These are phyloP conservation scores for Pythium aquatile DNA, from an alignment of 352 stramenopile species.

Conservation along the genomic window DNA sequence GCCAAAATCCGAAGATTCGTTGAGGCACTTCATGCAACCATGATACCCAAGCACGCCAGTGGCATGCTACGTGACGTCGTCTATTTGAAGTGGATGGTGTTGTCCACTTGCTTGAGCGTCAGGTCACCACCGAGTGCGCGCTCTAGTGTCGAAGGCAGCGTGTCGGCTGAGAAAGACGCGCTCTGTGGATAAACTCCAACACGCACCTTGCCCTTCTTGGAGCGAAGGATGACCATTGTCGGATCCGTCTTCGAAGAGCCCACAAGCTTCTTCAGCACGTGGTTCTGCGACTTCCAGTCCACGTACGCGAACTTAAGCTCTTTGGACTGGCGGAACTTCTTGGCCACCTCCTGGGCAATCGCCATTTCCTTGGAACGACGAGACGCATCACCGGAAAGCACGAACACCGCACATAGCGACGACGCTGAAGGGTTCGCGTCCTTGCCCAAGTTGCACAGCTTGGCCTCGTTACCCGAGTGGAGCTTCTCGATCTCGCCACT, in stretches of 20 bases:
- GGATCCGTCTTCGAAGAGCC: slow-evolving; percentile 28
- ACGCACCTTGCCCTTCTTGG: slow-evolving; percentile 63
- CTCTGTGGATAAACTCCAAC: slow-evolving; percentile 37
- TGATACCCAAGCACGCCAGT: background rate
- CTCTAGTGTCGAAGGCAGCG: slow-evolving; percentile 69
- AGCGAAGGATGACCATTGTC: slow-evolving; percentile 60
- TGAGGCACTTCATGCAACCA: background rate
- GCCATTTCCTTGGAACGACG: slow-evolving; percentile 45
- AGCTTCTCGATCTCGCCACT: slow-evolving; percentile 70
- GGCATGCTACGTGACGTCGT: background rate
- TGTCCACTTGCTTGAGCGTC: slow-evolving; percentile 34
- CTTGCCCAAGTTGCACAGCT: slow-evolving; percentile 75
- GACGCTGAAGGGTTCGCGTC: slow-evolving; percentile 48
- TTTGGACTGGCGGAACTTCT: slow-evolving; percentile 67
- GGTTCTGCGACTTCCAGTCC: slow-evolving; percentile 66
- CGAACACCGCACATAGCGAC: slow-evolving; percentile 69
- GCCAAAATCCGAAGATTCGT: background rate
- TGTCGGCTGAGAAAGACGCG: slow-evolving; percentile 42
- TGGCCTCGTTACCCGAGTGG: slow-evolving; percentile 66
- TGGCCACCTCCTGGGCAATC: slow-evolving; percentile 51
- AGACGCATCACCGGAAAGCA: slow-evolving; percentile 52
- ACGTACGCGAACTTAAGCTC: slow-evolving; percentile 67
- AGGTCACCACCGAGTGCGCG: slow-evolving; percentile 70
- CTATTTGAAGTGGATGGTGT: slow-evolving; percentile 28
- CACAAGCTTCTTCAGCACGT: slow-evolving; percentile 50